Conservation (phyloP, 495 filamentous ascomycete genomes). For the Tuber aestivum region DNA sequence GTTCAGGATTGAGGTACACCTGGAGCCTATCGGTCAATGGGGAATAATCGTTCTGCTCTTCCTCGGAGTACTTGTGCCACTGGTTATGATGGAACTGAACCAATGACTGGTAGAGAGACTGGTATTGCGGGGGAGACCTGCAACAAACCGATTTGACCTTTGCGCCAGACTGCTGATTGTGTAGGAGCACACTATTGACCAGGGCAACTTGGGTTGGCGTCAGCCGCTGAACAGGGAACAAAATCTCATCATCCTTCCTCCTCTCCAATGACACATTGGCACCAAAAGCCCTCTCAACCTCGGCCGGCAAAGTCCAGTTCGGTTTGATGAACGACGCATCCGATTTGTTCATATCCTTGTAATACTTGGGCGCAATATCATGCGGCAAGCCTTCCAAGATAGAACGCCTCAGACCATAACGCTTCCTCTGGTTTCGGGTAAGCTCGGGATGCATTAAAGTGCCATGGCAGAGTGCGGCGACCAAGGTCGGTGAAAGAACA, state of each 20-base stretch:
- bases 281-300: constrained; percentile 37
- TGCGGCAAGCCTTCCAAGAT: constrained; percentile 42
- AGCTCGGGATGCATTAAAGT: constrained; percentile 41
- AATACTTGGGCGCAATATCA: constrained; percentile 38
- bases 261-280: constrained; percentile 28
- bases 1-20: constrained; percentile 29
- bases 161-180: constrained; percentile 38
- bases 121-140: constrained; percentile 38
- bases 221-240: constrained; percentile 38
- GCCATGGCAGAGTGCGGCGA: constrained; percentile 42
- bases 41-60: constrained; percentile 40
- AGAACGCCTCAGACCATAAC: constrained; percentile 42
- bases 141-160: constrained; percentile 40
- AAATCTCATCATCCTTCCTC: constrained; percentile 36
- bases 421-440: constrained; percentile 36
- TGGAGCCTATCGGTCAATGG: constrained; percentile 35
- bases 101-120: constrained; percentile 38
- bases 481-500: constrained; percentile 42
- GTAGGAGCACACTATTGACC: constrained; percentile 42
- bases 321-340: constrained; percentile 40
- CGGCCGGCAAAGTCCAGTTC: constrained; percentile 33
- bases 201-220: constrained; percentile 37
- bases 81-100: constrained; percentile 35
- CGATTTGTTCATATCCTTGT: constrained; percentile 40
- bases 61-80: constrained; percentile 40